Percentiles rank a stretch among this genome's conserved stretches.
phyloP scores from a whole-genome alignment of 2,329 filamentous ascomycete species.

The Botrytis tulipae region DNA sequence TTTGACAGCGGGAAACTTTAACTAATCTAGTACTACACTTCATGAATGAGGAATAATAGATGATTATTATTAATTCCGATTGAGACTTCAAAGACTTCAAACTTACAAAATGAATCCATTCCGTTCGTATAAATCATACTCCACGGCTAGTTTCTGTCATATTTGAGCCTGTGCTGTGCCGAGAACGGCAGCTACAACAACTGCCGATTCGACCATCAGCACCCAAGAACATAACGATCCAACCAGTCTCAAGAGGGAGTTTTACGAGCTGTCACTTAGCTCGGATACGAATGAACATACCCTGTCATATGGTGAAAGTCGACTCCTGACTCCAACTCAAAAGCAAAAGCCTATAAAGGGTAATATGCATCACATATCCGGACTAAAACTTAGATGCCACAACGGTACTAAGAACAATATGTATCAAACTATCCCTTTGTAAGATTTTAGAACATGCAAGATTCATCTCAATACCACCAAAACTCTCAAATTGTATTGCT shows the following conservation, averaged over 20 bases:
- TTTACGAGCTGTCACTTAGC: not conserved
- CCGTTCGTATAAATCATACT: not conserved
- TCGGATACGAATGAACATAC: not conserved
- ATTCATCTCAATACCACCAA: not conserved
- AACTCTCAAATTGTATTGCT: not conserved
- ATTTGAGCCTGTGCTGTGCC: not conserved
- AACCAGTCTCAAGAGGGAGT: fast-evolving
- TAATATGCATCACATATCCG: not conserved
- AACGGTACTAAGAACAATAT: not conserved
- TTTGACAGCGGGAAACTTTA: not conserved
- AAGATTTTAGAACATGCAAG: fast-evolving
- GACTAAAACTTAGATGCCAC: not conserved
- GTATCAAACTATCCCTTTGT: not conserved
- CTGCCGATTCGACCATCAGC: not conserved
- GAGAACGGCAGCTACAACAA: not conserved
- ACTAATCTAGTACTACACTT: not conserved
- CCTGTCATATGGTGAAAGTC: not conserved
- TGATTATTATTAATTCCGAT: not conserved
- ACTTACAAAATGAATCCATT: not conserved
- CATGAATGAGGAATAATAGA: not conserved
- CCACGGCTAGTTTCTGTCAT: not conserved
- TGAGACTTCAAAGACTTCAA: not conserved
- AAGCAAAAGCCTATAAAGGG: not conserved
- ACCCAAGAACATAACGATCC: not conserved
- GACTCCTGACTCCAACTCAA: not conserved